A percentile compares a stretch with the other conserved stretches of the same genome.
phyloP scores from a whole-genome alignment of 768 basidiomycete species.

The Dentipellis fragilis region DNA sequence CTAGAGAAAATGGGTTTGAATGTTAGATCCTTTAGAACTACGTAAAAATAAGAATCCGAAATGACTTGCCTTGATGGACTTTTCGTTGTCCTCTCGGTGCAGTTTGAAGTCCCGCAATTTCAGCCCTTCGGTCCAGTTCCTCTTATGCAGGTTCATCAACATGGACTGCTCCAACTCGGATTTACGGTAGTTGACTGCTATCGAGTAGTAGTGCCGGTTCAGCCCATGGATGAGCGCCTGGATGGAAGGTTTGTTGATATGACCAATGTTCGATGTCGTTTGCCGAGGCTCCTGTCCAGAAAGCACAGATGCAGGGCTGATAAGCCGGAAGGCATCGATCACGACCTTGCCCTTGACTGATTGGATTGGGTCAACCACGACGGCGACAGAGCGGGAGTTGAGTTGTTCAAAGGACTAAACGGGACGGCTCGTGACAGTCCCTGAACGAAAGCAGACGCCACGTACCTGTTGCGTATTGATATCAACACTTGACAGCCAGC shows the following conservation, averaged over 20 bases:
- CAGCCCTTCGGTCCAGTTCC: slow-evolving; percentile 97
- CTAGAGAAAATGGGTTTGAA: slow-evolving; percentile 27
- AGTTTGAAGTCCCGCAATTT: slow-evolving; percentile 83
- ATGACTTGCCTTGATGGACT: slow-evolving; percentile 77
- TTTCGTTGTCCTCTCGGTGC: slow-evolving; percentile 85
- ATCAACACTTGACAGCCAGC: slow-evolving; percentile 98
- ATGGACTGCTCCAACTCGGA: slow-evolving; percentile 97
- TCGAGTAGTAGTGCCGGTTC: slow-evolving; percentile 96
- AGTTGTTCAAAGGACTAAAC: slow-evolving; percentile 90
- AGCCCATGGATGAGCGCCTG: slow-evolving; percentile 96
- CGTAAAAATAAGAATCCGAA: slow-evolving; percentile 5
- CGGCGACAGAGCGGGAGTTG: slow-evolving; percentile 87
- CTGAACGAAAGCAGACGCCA: slow-evolving; percentile 3
- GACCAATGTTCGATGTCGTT: slow-evolving; percentile 96
- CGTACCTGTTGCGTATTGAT: slow-evolving; percentile 95
- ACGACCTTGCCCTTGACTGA: slow-evolving; percentile 99
- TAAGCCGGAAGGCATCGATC: slow-evolving; percentile 96
- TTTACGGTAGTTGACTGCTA: slow-evolving; percentile 96
- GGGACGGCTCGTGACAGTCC: neutral
- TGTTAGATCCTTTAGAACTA: neutral
- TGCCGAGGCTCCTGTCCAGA: slow-evolving; percentile 92
- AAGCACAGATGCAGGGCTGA: slow-evolving; percentile 84
- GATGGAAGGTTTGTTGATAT: slow-evolving; percentile 98
- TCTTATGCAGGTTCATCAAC: slow-evolving; percentile 98
- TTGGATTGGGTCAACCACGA: slow-evolving; percentile 97